These are phyloP conservation scores for Naumovozyma dairenensis DNA, from an alignment of 805 yeast genomes.

Conservation along the genomic window DNA sequence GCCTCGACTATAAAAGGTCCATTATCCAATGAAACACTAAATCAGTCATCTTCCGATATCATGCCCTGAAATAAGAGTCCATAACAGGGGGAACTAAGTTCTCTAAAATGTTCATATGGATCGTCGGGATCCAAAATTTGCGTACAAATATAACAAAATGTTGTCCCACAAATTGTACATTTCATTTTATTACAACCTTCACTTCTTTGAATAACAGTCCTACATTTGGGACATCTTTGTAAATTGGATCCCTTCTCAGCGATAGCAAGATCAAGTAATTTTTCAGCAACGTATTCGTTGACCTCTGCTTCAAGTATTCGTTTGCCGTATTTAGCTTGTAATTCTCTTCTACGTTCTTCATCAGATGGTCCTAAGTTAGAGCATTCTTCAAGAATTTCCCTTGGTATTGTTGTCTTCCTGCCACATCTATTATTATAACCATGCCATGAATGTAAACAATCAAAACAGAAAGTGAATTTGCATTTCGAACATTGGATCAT, in stretches of 20 bases:
- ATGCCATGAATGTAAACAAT: slow-evolving; percentile 54
- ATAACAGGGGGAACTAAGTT: slow-evolving; percentile 36
- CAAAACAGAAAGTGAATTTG: slow-evolving; percentile 44
- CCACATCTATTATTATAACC: slow-evolving; percentile 42
- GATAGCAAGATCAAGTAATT: slow-evolving; percentile 36
- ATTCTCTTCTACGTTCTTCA: slow-evolving; percentile 26
- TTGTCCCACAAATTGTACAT: slow-evolving; percentile 39
- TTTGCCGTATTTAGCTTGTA: slow-evolving; percentile 38
- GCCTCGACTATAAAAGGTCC: too few relatives aligned
- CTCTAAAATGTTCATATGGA: slow-evolving; percentile 45
- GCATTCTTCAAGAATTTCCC: slow-evolving; percentile 29
- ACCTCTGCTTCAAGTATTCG: slow-evolving; percentile 34
- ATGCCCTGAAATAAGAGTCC: slow-evolving; percentile 45
- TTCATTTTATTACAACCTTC: slow-evolving; percentile 62
- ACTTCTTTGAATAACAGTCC: slow-evolving; percentile 38
- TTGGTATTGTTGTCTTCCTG: slow-evolving; percentile 23
- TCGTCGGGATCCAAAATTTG: slow-evolving; percentile 29
- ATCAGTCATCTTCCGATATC: too few relatives aligned
- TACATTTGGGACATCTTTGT: slow-evolving; percentile 45
- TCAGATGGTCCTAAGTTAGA: slow-evolving; percentile 21
- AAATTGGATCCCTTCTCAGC: slow-evolving; percentile 34
- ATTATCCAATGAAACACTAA: too few relatives aligned
- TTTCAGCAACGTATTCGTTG: slow-evolving; percentile 38
- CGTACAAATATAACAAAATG: slow-evolving; percentile 51
- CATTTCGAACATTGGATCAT: slow-evolving; percentile 43